Evolutionary conservation across 257 asterid species (phyloP).

Genomic region (Penstemon barbatus): DNA sequence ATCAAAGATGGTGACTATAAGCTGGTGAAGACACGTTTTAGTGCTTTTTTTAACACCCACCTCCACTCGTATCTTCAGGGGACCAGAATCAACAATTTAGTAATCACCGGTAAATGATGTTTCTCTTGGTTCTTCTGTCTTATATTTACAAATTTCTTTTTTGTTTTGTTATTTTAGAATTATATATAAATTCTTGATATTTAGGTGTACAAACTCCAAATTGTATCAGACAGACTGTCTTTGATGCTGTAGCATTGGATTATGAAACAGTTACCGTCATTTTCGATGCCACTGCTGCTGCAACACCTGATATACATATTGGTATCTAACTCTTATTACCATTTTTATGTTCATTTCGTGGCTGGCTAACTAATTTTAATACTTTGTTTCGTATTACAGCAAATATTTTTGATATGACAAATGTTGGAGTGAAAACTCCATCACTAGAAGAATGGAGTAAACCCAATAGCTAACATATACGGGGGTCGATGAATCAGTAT

Average conservation of each 20-base stretch:
- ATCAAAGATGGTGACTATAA: constrained; percentile 78
- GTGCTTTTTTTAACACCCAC: constrained; percentile 85
- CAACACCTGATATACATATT: constrained; percentile 67
- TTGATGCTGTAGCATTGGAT: constrained; percentile 84
- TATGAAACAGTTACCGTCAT: constrained; percentile 63
- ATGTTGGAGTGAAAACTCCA: constrained; percentile 65
- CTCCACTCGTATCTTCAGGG: constrained; percentile 80
- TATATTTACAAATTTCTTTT: not conserved
- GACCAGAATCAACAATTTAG: constrained; percentile 49
- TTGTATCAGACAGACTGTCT: constrained; percentile 80
- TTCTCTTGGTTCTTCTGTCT: not conserved
- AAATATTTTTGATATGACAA: constrained; percentile 63
- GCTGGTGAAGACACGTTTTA: constrained; percentile 86
- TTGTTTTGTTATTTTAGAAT: not conserved
- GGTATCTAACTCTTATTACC: constrained; percentile 39
- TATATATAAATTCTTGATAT: constrained; percentile 6
- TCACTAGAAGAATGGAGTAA: constrained; percentile 70
- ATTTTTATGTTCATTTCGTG: not conserved
- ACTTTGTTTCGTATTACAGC: constrained; percentile 41
- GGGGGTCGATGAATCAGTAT: not conserved
- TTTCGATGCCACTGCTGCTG: constrained; percentile 88
- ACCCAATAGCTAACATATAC: constrained; percentile 11
- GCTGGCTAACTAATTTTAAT: not conserved
- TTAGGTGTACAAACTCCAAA: constrained; percentile 96
- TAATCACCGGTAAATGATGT: constrained; percentile 50